phyloP scores from a whole-genome alignment of 2,329 filamentous ascomycete species.

The Colletotrichum sp. region DNA sequence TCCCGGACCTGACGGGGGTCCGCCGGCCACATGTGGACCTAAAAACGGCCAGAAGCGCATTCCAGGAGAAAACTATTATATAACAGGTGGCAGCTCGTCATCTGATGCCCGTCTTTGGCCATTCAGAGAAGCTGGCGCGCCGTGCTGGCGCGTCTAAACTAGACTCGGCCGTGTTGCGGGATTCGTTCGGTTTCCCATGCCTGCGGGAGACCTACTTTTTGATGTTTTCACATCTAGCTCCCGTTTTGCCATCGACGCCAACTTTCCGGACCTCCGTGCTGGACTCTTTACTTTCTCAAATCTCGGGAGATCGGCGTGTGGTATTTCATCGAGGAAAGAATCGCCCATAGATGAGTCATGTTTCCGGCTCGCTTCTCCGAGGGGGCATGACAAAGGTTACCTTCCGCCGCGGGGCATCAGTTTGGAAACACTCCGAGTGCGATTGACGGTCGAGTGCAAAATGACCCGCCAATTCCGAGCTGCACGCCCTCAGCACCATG shows the following conservation, averaged over 20 bases:
- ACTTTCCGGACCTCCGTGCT: not conserved
- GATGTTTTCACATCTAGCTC: not conserved
- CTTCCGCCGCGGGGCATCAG: not conserved
- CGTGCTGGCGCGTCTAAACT: not conserved
- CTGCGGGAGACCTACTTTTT: not conserved
- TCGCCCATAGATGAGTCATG: not conserved
- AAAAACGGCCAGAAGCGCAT: not conserved
- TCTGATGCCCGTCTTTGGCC: not conserved
- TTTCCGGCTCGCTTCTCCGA: not conserved
- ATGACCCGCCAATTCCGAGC: not conserved
- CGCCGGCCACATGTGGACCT: not conserved
- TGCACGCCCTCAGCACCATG: not conserved
- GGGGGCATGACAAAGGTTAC: not conserved
- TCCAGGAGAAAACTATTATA: conserved; percentile 11
- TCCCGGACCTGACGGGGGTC: conserved; percentile 11
- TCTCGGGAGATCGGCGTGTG: not conserved
- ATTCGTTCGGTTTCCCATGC: not conserved
- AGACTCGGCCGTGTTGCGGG: not conserved
- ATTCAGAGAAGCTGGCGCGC: not conserved
- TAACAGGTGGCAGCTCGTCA: conserved; percentile 15
- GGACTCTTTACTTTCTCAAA: not conserved
- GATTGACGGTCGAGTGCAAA: not conserved
- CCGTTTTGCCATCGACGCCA: not conserved
- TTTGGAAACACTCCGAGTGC: not conserved
- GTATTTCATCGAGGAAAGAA: not conserved